Conservation (phyloP, 345 rosid species). For the Syzygium grande region DNA sequence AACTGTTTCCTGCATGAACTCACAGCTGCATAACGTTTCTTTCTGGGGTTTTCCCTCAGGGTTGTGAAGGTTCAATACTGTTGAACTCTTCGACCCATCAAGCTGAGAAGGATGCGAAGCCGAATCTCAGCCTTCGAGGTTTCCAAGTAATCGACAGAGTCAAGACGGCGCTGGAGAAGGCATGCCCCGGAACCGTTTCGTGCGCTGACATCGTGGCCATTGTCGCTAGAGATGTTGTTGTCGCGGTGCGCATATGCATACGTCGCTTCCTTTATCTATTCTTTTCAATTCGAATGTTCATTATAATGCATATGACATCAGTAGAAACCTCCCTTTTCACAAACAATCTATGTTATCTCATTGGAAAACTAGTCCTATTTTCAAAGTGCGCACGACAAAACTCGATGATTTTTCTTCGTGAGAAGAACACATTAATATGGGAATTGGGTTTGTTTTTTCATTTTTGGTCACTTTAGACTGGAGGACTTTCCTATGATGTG, state of each 20-base stretch:
- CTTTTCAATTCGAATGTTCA: neutral
- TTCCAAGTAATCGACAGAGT: slow-evolving; percentile 47
- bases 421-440: neutral
- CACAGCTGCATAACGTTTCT: neutral
- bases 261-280: neutral
- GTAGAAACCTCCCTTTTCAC: neutral
- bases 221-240: slow-evolving; percentile 50
- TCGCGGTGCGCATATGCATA: slow-evolving; percentile 17
- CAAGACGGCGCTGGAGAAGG: slow-evolving; percentile 51
- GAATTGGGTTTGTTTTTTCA: neutral
- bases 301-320: neutral
- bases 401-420: neutral
- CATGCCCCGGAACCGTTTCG: slow-evolving; percentile 68
- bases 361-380: neutral
- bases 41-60: slow-evolving; percentile 23
- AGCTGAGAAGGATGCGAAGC: slow-evolving; percentile 44
- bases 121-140: slow-evolving; percentile 57
- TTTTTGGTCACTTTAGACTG: slow-evolving; percentile 7
- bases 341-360: neutral
- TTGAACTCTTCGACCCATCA: slow-evolving; percentile 33
- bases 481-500: slow-evolving; percentile 37
- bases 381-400: too few species aligned
- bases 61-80: slow-evolving; percentile 79
- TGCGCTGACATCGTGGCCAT: slow-evolving; percentile 70
- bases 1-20: neutral